Evolutionary conservation across 257 asterid species (phyloP).

Genomic region (Solanum sitiens): DNA sequence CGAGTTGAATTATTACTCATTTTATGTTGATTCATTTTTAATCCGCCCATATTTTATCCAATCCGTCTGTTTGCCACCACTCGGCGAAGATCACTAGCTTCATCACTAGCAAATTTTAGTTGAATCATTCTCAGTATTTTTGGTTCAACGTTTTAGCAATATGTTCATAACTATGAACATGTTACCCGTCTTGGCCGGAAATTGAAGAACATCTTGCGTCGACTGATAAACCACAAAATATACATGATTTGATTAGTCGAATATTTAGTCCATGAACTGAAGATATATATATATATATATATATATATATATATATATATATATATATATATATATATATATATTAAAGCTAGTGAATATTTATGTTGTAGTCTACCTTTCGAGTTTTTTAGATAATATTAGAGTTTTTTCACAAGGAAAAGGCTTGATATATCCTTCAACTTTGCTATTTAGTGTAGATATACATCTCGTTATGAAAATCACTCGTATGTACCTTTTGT

Average conservation of each 20-base stretch:
- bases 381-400: too few species aligned
- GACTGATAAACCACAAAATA: background rate
- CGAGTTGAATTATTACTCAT: too few species aligned
- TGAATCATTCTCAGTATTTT: background rate
- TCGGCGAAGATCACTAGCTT: background rate
- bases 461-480: too few species aligned
- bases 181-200: background rate
- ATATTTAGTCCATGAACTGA: background rate
- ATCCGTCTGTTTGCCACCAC: too few species aligned
- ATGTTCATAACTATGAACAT: background rate
- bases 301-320: too few species aligned
- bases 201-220: background rate
- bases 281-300: background rate
- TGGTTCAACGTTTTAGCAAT: background rate
- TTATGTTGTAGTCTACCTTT: too few species aligned
- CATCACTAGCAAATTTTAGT: background rate
- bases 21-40: too few species aligned
- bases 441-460: too few species aligned
- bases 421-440: rapidly evolving
- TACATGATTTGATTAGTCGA: background rate
- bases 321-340: too few species aligned
- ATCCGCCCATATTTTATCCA: too few species aligned
- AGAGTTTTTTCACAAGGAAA: too few species aligned
- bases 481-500: too few species aligned
- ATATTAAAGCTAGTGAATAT: background rate